Evolutionary conservation across 352 stramenopile species (phyloP).

Genomic region (Phytophthora sp.): DNA sequence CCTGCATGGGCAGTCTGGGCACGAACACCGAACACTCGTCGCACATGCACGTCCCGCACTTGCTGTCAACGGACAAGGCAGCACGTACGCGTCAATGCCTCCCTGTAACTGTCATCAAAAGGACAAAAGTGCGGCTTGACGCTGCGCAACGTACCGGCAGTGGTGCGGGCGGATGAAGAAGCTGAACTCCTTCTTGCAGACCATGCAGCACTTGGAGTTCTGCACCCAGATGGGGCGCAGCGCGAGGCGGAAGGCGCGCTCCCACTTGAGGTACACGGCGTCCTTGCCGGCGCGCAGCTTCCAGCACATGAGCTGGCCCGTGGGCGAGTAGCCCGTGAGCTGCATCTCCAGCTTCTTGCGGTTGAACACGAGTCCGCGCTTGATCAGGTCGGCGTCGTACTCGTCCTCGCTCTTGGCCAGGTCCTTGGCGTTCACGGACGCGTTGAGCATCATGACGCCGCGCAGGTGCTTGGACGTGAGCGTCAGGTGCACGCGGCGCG

Average conservation of each 20-base stretch:
- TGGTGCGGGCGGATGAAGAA: slow-evolving; percentile 84
- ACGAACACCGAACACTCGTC: slow-evolving; percentile 85
- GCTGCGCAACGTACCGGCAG: slow-evolving; percentile 50
- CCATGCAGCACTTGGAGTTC: slow-evolving; percentile 74
- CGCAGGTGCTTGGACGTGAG: slow-evolving; percentile 80
- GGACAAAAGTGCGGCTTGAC: too few species aligned
- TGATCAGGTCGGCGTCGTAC: slow-evolving; percentile 69
- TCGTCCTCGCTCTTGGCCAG: slow-evolving; percentile 71
- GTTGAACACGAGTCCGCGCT: slow-evolving; percentile 80
- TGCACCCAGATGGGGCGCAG: slow-evolving; percentile 82
- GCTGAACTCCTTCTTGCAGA: slow-evolving; percentile 77
- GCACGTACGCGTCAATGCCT: slow-evolving; percentile 11
- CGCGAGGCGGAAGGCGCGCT: slow-evolving; percentile 78
- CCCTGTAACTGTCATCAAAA: too few species aligned
- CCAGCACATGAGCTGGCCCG: slow-evolving; percentile 80
- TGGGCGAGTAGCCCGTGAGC: slow-evolving; percentile 79
- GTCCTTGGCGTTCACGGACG: slow-evolving; percentile 74
- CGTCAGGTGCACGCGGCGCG: slow-evolving; percentile 65
- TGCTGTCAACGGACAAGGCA: slow-evolving; percentile 34
- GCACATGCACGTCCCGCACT: slow-evolving; percentile 87
- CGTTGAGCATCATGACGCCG: slow-evolving; percentile 86
- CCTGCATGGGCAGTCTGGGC: slow-evolving; percentile 76
- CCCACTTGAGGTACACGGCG: slow-evolving; percentile 79
- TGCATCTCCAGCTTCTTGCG: slow-evolving; percentile 85
- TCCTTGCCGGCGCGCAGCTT: slow-evolving; percentile 78